Base-by-base conservation (phyloP, 371 early-diverging fungal species). In the Actinomortierella ambigua region DNA sequence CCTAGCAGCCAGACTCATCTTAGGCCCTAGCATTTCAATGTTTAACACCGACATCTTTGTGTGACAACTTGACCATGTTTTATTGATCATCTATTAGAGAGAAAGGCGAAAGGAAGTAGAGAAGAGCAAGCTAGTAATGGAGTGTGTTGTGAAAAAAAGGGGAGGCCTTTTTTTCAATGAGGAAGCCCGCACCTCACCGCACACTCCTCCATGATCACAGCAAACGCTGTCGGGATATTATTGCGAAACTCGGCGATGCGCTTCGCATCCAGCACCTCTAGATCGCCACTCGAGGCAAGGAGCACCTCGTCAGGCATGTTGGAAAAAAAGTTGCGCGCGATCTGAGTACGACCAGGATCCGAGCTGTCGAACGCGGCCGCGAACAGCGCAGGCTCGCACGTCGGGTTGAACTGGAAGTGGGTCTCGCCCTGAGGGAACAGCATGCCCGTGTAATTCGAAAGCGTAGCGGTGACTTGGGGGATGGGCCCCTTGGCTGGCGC, bases 331-430 rank as follows among this genome's bases (percentile, higher is more conserved):
- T 59, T 59, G 18, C 44, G 42, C 24, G 46, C 59, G 53, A 59
- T 59, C 53, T 51, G 51, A 42, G 44, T 59, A 26, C 51, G 53
- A 3, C 59, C 59, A 27, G 59, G 59, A 20, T 58, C 58, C 43
- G 50, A 34, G 44, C 18, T 48, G 26, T 59, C 53, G 29, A 59
- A 59, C 4, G 59, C 59, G 23, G 59, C 59, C 46, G 34, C 59
- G 43, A 59, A 59, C 41, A 59, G 46, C 24, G 59, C 59, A 20
- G 50, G 50, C 51, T 59, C 59, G 44, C 59, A 59, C 42, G 51
- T 50, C 26, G 53, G 59, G 28, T 59, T 59, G 46, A 52, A 53
- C 59, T 59, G 51, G 52, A 59, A 59, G 53, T 59, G 59, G 2
- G 53, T 59, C 41, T 51, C 50, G 42, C 59, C 59, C 42, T 59